Conservation (phyloP, 371 early-diverging fungal genomes). For the Blakeslea trispora region DNA sequence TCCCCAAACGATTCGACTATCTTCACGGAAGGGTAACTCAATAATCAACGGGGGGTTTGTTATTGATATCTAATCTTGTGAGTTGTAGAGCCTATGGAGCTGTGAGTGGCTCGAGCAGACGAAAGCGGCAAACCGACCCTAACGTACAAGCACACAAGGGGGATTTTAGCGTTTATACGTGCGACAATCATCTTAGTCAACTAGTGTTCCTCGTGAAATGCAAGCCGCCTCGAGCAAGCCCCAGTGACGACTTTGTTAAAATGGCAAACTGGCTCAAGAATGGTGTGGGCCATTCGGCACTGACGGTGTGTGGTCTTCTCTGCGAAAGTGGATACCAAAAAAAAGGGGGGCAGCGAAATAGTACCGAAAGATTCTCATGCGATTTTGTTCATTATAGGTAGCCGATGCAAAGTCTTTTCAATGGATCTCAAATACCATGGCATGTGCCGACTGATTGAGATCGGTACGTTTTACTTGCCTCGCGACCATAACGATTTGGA, state of each 20-base stretch:
- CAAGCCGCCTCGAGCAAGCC: conserved; percentile 7
- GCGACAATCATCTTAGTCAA: conserved; percentile 9
- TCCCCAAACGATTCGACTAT: conserved; percentile 8
- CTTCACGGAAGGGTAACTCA: conserved; percentile 10
- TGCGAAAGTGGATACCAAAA: too few relatives aligned
- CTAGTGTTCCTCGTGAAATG: conserved; percentile 7
- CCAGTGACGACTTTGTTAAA: conserved; percentile 3
- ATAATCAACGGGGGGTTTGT: conserved; percentile 10
- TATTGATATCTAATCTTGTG: conserved; percentile 9
- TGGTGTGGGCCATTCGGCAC: conserved; percentile 3
- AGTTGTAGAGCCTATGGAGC: conserved; percentile 7
- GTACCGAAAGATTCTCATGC: too few relatives aligned
- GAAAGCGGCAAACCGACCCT: conserved; percentile 7
- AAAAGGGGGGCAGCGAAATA: too few relatives aligned
- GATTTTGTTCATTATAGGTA: too few relatives aligned
- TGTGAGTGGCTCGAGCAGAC: conserved; percentile 6
- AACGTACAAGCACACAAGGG: conserved; percentile 9
- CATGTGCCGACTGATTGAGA: too few relatives aligned
- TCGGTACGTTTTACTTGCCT: too few relatives aligned
- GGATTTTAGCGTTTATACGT: conserved; percentile 4
- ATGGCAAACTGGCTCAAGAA: conserved; percentile 6
- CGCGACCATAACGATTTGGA: too few relatives aligned
- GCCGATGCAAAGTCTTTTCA: too few relatives aligned
- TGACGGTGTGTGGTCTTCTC: conserved; percentile 4
- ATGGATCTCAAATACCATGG: too few relatives aligned